Evolutionary conservation across 2,329 filamentous ascomycete species (phyloP), one percentile per base, ranked within the genome.

Genomic region (Raffaelea ambrosiae): DNA sequence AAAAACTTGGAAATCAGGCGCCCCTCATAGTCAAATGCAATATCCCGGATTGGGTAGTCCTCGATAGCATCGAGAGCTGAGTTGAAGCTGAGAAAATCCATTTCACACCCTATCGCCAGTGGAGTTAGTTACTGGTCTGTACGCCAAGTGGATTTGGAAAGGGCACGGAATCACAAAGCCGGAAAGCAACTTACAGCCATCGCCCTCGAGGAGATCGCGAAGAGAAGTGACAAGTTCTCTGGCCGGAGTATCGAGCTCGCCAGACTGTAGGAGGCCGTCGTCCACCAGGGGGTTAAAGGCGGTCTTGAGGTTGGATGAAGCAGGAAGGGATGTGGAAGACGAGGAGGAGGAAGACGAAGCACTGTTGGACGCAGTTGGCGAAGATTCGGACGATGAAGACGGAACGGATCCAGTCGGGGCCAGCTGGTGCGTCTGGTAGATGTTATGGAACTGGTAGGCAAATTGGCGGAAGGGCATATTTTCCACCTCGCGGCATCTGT

Each of bases 391-490:
- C 3, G 50, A 49, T 3, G 46, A 40, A 3, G 49, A 33, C 1
- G 46, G 35, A 1, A 40, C 66, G 62, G 66, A 72, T 8, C 67
- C 59, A 40, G 68, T 67, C 3, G 66, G 65, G 52, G 77, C 73
- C 53, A 66, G 66, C 47, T 65, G 68, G 57, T 78, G 73, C 19
- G 76, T 79, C 64, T 78, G 74, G 55, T 77, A 80, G 48, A 77
- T 67, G 56, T 77, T 70, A 59, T 80, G 76, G 58, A 80, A 80
- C 60, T 78, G 75, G 53, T 74, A 77, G 3, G 73, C 73, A 55
- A 80, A 78, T 60, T 80, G 76, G 60, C 71, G 74, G 57, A 80
- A 80, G 1, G 76, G 76, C 64, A 79, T 64, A 54, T 77, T 76
- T 57, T 80, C 76, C 42, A 80, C 66, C 57, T 75, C 71, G 26